Conservation (phyloP, 1,284 basidiomycete species). For the Termitomyces sp. region DNA sequence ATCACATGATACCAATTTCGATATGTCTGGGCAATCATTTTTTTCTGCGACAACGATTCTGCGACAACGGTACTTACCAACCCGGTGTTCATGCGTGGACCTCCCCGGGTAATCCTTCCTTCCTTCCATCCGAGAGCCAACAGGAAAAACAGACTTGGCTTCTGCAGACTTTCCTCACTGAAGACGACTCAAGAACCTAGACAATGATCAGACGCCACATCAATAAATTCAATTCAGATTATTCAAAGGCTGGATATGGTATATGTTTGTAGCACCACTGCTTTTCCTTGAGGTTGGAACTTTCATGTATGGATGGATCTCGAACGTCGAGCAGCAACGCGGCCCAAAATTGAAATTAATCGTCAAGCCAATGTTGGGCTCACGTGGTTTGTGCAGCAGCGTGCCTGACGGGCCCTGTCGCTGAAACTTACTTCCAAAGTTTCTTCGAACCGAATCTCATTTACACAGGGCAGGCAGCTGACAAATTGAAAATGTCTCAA, state of each 20-base stretch:
- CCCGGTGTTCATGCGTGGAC: too few relatives aligned
- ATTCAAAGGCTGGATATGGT: too few relatives aligned
- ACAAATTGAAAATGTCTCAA: slow-evolving; percentile 8
- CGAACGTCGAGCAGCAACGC: neutral
- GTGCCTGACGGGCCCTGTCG: neutral
- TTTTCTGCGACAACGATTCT: neutral
- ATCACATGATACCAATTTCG: neutral
- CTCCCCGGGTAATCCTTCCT: too few relatives aligned
- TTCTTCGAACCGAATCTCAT: too few relatives aligned
- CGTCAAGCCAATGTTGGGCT: too few relatives aligned
- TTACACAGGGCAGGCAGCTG: too few relatives aligned
- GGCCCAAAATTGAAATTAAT: too few relatives aligned
- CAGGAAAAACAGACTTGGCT: neutral
- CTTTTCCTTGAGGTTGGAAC: neutral
- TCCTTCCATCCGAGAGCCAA: too few relatives aligned
- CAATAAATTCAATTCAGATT: neutral
- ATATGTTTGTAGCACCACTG: neutral
- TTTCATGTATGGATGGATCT: neutral
- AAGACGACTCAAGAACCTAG: neutral
- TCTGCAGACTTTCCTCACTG: neutral
- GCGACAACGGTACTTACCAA: too few relatives aligned
- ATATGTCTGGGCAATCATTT: neutral
- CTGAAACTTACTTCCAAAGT: too few relatives aligned
- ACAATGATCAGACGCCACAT: neutral
- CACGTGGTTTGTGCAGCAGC: neutral